phyloP scores from a whole-genome alignment of 306 rosid genomes.

The Cicer chorassanicum region DNA sequence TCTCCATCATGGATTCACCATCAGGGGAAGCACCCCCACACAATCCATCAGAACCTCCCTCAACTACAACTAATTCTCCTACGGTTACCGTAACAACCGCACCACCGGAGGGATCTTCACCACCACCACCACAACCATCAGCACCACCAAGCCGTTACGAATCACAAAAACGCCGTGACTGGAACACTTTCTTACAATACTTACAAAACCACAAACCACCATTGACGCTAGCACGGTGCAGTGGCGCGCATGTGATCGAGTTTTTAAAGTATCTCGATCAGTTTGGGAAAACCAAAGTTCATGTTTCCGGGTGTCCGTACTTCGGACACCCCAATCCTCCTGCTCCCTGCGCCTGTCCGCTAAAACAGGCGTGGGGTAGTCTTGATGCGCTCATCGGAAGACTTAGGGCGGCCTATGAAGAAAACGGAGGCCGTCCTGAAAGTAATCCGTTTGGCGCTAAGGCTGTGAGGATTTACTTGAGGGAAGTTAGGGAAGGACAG shows the following conservation, averaged over 20 bases:
- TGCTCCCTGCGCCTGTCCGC: slow-evolving; percentile 79
- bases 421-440: slow-evolving; percentile 89
- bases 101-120: slow-evolving; percentile 50
- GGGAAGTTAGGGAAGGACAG: slow-evolving; percentile 86
- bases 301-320: slow-evolving; percentile 71
- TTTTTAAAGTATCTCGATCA: slow-evolving; percentile 90
- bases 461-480: slow-evolving; percentile 83
- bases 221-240: slow-evolving; percentile 80
- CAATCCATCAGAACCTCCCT: slow-evolving; percentile 41
- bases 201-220: slow-evolving; percentile 95
- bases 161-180: slow-evolving; percentile 92
- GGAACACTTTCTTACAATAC: slow-evolving; percentile 97
- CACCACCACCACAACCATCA: slow-evolving; percentile 52
- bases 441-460: slow-evolving; percentile 84
- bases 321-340: slow-evolving; percentile 90
- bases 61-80: slow-evolving; percentile 15
- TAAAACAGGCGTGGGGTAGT: slow-evolving; percentile 93
- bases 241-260: slow-evolving; percentile 97
- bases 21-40: slow-evolving; percentile 52
- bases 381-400: slow-evolving; percentile 91
- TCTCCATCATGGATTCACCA: slow-evolving; percentile 65
- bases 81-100: slow-evolving; percentile 3
- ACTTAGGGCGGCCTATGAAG: slow-evolving; percentile 92
- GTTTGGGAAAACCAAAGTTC: slow-evolving; percentile 94
- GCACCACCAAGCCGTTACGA: slow-evolving; percentile 88